Conservation (phyloP, 257 asterid genomes). For the Rubia yunnanensis region DNA sequence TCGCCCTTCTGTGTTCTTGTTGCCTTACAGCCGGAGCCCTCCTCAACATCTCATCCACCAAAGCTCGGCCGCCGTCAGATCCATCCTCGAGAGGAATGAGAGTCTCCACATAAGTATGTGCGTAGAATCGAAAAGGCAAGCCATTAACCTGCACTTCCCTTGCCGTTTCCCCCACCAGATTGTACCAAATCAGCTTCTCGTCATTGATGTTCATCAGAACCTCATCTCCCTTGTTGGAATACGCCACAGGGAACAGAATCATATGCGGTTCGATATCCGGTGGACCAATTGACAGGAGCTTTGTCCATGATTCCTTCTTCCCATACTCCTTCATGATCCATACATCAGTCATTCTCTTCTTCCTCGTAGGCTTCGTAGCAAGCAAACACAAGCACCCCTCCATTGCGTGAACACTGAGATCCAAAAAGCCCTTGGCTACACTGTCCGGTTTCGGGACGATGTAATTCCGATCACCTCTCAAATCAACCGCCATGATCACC, state of each 20-base stretch:
- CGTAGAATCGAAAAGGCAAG: slow-evolving; percentile 21
- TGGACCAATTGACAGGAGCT: slow-evolving; percentile 33
- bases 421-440: background rate
- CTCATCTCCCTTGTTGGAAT: slow-evolving; percentile 26
- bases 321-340: slow-evolving; percentile 71
- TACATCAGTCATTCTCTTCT: slow-evolving; percentile 19
- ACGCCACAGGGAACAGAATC: slow-evolving; percentile 25
- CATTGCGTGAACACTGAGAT: slow-evolving; percentile 32
- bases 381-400: slow-evolving; percentile 38
- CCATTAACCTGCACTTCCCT: slow-evolving; percentile 15
- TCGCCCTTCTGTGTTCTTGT: slow-evolving; percentile 14
- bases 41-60: slow-evolving; percentile 12
- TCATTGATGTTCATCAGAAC: slow-evolving; percentile 30
- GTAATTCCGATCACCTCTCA: slow-evolving; percentile 36
- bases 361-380: background rate
- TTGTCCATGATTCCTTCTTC: slow-evolving; percentile 52
- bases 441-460: slow-evolving; percentile 20
- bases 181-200: slow-evolving; percentile 28
- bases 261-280: slow-evolving; percentile 14
- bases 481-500: slow-evolving; percentile 39
- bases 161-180: slow-evolving; percentile 16
- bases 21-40: slow-evolving; percentile 12
- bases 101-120: slow-evolving; percentile 25
- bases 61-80: background rate
- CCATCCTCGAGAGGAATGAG: slow-evolving; percentile 23